Evolutionary conservation across 495 filamentous ascomycete genomes (phyloP).

Genomic region (Xylaria longipes): DNA sequence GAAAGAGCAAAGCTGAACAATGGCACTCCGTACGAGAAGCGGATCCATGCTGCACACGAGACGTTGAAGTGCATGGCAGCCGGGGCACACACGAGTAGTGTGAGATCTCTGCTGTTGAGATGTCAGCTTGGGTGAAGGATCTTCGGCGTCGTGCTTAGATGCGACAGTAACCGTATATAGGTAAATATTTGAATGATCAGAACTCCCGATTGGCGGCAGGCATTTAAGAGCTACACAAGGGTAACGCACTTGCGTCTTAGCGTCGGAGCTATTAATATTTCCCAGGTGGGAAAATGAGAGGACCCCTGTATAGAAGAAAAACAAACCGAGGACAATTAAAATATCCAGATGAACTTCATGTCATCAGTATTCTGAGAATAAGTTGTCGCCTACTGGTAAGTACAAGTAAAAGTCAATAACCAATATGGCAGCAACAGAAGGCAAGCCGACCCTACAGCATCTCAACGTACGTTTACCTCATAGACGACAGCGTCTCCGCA

Average conservation of each 20-base stretch:
- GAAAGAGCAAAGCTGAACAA: not conserved
- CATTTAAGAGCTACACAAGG: not conserved
- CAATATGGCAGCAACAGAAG: slow-evolving; percentile 20
- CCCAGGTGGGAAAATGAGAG: not conserved
- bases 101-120: too few species aligned
- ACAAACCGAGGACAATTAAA: too few species aligned
- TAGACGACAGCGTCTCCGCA: not conserved
- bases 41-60: not conserved
- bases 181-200: too few species aligned
- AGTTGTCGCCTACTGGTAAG: not conserved
- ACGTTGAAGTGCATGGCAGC: not conserved
- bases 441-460: slow-evolving; percentile 34
- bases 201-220: too few species aligned
- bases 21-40: not conserved
- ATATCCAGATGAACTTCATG: too few species aligned
- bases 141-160: too few species aligned
- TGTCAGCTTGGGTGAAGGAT: too few species aligned
- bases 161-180: too few species aligned
- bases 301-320: not conserved
- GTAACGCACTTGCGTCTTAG: not conserved
- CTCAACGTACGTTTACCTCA: slow-evolving; percentile 23
- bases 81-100: not conserved
- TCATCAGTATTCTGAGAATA: not conserved
- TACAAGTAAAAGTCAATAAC: not conserved
- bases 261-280: not conserved